Percentiles rank a stretch among this genome's conserved stretches.
Evolutionary conservation across 345 rosid species (phyloP).

Genomic region (Firmiana major): DNA sequence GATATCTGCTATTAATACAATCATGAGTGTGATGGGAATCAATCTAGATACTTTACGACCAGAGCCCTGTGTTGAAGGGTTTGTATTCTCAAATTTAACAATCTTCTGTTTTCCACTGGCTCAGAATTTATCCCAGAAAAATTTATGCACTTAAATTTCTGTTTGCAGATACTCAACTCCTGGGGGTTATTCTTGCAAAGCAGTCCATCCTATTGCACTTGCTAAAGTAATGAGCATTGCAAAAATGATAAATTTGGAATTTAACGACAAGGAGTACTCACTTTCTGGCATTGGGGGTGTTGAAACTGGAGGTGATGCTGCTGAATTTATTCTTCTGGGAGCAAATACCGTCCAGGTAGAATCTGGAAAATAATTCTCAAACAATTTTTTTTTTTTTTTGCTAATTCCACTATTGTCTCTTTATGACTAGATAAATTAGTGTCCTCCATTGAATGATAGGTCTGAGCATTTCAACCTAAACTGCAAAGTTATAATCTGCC

Average conservation of each 20-base stretch:
- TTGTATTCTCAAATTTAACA: slow-evolving; percentile 27
- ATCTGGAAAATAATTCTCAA: background rate
- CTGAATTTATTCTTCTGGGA: slow-evolving; percentile 91
- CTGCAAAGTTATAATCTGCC: background rate
- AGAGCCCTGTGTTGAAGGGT: slow-evolving; percentile 99
- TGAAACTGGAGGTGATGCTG: slow-evolving; percentile 91
- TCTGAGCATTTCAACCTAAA: background rate
- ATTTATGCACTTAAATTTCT: slow-evolving; percentile 16
- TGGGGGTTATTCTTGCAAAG: slow-evolving; percentile 93
- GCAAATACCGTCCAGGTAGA: slow-evolving; percentile 93
- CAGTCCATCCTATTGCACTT: slow-evolving; percentile 93
- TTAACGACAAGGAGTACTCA: slow-evolving; percentile 47
- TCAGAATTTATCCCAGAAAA: background rate
- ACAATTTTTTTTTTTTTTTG: background rate
- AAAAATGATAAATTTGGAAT: slow-evolving; percentile 82
- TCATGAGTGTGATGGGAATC: slow-evolving; percentile 98
- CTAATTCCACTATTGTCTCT: background rate
- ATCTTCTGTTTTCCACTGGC: background rate
- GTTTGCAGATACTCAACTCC: slow-evolving; percentile 84
- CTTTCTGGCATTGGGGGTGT: slow-evolving; percentile 96
- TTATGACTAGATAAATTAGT: slow-evolving; percentile 3
- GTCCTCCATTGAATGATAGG: background rate
- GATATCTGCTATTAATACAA: slow-evolving; percentile 82
- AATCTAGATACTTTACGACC: slow-evolving; percentile 76
- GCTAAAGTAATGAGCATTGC: slow-evolving; percentile 90